Conservation (phyloP, 768 basidiomycete genomes). For the Rhizopogon vesiculosus region DNA sequence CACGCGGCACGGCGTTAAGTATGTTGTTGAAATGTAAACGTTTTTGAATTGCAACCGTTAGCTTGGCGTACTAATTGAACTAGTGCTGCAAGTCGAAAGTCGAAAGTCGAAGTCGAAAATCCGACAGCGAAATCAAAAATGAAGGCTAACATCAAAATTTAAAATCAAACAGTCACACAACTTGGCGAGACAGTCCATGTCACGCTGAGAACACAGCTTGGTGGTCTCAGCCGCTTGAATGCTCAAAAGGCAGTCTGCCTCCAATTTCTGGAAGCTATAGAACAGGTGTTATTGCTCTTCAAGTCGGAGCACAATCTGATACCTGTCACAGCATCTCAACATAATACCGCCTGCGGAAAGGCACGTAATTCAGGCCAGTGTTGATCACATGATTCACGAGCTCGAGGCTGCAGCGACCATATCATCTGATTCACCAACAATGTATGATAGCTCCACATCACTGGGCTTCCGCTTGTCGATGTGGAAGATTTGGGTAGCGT, state of each 20-base stretch:
- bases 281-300: not conserved
- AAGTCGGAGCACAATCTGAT: not conserved
- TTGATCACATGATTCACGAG: not conserved
- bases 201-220: not conserved
- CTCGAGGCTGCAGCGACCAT: not conserved
- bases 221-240: not conserved
- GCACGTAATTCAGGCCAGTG: not conserved
- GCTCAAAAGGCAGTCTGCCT: not conserved
- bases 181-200: not conserved
- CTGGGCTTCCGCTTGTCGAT: conserved; percentile 94
- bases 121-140: too few relatives aligned
- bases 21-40: too few relatives aligned
- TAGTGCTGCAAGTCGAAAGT: too few relatives aligned
- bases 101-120: too few relatives aligned
- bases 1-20: too few relatives aligned
- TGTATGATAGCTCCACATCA: conserved; percentile 85
- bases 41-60: too few relatives aligned
- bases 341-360: not conserved
- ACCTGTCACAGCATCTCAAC: not conserved
- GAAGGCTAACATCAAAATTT: too few relatives aligned
- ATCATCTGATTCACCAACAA: conserved; percentile 38
- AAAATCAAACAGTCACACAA: not conserved
- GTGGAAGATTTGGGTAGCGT: conserved; percentile 94
- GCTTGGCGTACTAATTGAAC: too few relatives aligned
- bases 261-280: not conserved